Evolutionary conservation across 768 basidiomycete genomes (phyloP), one percentile per base, ranked within the genome.

Genomic region (Hericium erinaceus): DNA sequence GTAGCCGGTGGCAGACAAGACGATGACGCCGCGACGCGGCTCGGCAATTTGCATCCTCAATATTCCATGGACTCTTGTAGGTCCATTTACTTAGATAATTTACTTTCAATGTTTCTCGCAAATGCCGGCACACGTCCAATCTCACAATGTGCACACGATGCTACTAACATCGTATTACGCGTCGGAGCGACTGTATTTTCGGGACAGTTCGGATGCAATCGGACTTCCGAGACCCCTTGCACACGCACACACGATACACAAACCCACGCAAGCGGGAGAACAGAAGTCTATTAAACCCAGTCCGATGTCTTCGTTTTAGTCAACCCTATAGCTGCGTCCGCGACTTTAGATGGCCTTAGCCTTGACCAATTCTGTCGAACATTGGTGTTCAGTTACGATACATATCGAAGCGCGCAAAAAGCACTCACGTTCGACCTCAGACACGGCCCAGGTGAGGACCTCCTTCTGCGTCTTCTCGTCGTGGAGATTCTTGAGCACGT

Each of bases 371-470:
- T 87, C 94, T 95, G 66, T 39, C 57, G 54, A 4, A 46, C 22
- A 26, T 50, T 26, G 48, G 52, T 39, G 33, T 46, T 52, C 52
- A 51, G 39, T 22, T 33, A 33, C 33, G 33, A 10, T 7, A 33
- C 33, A 8, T 7, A 33, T 33, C 8, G 9, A 10, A 4, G 9
- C 6, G 33, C 33, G 33, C 33, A 33, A 54, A 4, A 26, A 22
- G n/a, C 8, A 89, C 95, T 74, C 68, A 98, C 95, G 84, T 75
- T 98, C 95, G 63, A 99, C 83, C 74, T 98, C 93, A 56, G 81
- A 76, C 57, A 98, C 79, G 58, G 95, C 92, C 61, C 79, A 79
- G 52, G 76, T 61, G 48, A 97, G 78, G 65, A 97, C 83, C 4
- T 95, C 92, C 66, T 78, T 83, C 78, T 95, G 93, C 26, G 83